phyloP scores from a whole-genome alignment of 371 early-diverging fungal genomes.

The Capillidium heterosporum region DNA sequence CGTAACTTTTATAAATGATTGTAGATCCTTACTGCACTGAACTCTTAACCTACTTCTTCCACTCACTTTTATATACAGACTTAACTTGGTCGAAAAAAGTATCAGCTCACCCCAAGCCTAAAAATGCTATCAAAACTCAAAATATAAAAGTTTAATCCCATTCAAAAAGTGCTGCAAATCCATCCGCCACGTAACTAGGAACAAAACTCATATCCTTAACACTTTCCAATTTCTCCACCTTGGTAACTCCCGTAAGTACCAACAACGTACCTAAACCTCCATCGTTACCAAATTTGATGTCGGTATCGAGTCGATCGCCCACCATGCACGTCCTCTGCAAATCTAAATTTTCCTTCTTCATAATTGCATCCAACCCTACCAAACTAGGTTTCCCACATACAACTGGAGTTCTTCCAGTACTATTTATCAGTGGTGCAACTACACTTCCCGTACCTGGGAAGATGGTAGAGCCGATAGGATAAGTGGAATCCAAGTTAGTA shows the following conservation, averaged over 20 bases:
- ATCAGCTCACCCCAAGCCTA: too few species aligned
- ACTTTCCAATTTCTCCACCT: not conserved
- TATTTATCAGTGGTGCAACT: conserved; percentile 44
- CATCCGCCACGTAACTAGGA: too few species aligned
- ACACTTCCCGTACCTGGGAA: conserved; percentile 82
- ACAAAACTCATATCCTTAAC: too few species aligned
- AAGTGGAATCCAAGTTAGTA: conserved; percentile 86
- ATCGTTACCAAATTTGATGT: conserved; percentile 80
- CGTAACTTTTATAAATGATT: too few species aligned
- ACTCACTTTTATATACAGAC: too few species aligned
- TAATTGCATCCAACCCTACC: conserved; percentile 79
- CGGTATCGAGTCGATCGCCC: conserved; percentile 89
- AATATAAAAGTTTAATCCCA: too few species aligned
- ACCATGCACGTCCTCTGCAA: conserved; percentile 80
- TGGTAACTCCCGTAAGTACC: conserved; percentile 61
- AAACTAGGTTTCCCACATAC: conserved; percentile 87
- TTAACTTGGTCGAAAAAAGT: too few species aligned
- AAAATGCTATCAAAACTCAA: too few species aligned
- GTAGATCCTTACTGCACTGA: too few species aligned
- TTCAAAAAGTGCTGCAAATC: too few species aligned
- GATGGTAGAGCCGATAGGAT: conserved; percentile 50
- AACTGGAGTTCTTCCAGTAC: conserved; percentile 52
- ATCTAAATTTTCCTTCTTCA: conserved; percentile 55
- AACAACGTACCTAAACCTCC: conserved; percentile 77
- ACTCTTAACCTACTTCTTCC: too few species aligned